A percentile compares a stretch with the other conserved stretches of the same genome.
Conservation (phyloP, 371 early-diverging fungal genomes). For the Rhizomucor pusillus region DNA sequence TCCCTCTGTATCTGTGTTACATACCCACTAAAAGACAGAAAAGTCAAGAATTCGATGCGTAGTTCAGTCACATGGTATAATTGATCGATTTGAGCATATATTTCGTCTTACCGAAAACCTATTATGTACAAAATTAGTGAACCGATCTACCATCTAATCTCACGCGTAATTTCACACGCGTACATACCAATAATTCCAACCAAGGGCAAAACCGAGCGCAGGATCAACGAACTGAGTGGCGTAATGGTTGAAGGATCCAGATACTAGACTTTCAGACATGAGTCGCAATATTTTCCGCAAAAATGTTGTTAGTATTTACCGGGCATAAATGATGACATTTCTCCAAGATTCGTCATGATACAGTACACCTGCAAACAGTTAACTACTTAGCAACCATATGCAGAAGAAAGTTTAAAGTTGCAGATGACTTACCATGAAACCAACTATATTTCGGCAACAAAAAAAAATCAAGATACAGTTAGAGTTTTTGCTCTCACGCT, state of each 20-base stretch:
- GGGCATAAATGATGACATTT: conserved; percentile 84
- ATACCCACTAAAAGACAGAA: conserved; percentile 22
- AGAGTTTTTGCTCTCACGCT: not conserved
- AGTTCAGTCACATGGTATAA: not conserved
- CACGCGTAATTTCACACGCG: conserved; percentile 41
- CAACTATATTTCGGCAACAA: conserved; percentile 37
- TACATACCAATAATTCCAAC: conserved; percentile 79
- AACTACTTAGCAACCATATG: not conserved
- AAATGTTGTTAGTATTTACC: conserved; percentile 8
- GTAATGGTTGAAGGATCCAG: conserved; percentile 84
- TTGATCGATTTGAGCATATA: conserved; percentile 2
- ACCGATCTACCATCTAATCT: not conserved
- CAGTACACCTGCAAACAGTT: conserved; percentile 47
- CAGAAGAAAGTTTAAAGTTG: not conserved
- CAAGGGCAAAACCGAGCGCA: conserved; percentile 78
- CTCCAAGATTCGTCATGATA: conserved; percentile 75
- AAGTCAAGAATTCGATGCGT: not conserved
- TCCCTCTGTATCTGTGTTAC: too few relatives aligned
- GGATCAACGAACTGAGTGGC: conserved; percentile 84
- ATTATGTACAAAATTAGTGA: not conserved
- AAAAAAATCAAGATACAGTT: not conserved
- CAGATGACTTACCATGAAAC: conserved; percentile 51
- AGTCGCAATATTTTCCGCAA: not conserved
- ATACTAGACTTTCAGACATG: conserved; percentile 29
- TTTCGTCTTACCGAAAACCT: conserved; percentile 26